Evolutionary conservation across 208 protist genomes (phyloP), one percentile per base, ranked within the genome.

Genomic region (Leishmania lainsoni): DNA sequence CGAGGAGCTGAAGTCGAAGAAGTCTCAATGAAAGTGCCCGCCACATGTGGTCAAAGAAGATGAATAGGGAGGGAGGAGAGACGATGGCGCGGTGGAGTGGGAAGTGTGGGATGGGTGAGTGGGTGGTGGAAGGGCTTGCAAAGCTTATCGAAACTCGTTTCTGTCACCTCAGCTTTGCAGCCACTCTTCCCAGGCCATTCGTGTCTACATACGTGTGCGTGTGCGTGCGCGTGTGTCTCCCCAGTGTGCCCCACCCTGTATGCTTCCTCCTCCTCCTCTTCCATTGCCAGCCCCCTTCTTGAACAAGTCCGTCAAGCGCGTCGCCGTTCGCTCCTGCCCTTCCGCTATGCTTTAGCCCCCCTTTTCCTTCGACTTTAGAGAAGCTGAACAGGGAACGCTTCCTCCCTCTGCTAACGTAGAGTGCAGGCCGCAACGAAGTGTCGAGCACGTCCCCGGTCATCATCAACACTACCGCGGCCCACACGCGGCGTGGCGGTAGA

Each of bases 1-100:
- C 29, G 54, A 76, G 29, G 48, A n/a, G 20, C 22, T 4, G 63
- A 56, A 66, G 61, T 68, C 78, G 32, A 82, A 75, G 75, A 86
- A 86, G 49, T 48, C 52, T 52, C 22, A 58, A 29, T 59, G 79
- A 82, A 12, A 35, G 35, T n/a, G 20, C 61, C 29, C 6, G 29
- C 9, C 61, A 20, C 29, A 22, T 20, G 14, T 16, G 39, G 20
- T 68, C 61, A 22, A 48, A 22, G 51, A 59, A 29, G 26, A 14
- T 48, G 51, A 56, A 39, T 3, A 22, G 52, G 65, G 39, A 17
- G 17, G 6, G 49, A 49, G 26, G 26, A 12, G 42, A 52, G 14
- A n/a, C 3, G 48, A 9, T 9, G 12, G 2, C 9, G 48, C 48
- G 26, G 42, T 32, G 39, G 4, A 35, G 26, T 49, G 35, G 65